phyloP scores from a whole-genome alignment of 768 basidiomycete species.

The Holtermanniella nyarrowii region DNA sequence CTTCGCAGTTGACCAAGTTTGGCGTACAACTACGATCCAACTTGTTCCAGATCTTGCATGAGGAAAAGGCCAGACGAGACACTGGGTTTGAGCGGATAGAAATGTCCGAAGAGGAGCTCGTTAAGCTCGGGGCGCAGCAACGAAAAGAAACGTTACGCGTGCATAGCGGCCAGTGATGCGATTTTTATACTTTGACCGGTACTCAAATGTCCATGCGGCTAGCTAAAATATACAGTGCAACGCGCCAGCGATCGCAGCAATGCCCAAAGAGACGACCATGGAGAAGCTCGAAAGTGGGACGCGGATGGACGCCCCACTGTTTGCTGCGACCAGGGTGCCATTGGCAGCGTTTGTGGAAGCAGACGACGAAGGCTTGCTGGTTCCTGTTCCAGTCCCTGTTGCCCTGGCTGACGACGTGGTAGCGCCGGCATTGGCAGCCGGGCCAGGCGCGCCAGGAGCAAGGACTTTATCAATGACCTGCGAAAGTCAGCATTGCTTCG shows the following conservation, averaged over 20 bases:
- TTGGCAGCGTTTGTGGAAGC: neutral
- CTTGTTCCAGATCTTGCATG: slow-evolving; percentile 28
- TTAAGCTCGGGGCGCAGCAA: neutral
- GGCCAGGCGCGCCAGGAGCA: neutral
- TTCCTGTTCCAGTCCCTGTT: neutral
- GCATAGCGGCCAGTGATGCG: neutral
- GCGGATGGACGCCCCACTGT: neutral
- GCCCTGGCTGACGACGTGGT: neutral
- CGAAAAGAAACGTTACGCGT: neutral
- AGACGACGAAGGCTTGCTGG: neutral
- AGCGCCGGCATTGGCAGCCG: no score
- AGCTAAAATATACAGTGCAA: neutral
- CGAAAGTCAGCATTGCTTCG: neutral
- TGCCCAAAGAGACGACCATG: neutral
- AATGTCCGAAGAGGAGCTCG: neutral
- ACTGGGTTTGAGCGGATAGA: neutral
- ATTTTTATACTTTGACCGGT: no score
- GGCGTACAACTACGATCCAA: slow-evolving; percentile 28
- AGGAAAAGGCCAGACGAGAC: slow-evolving; percentile 12
- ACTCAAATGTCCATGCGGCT: no score
- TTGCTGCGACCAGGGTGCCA: neutral
- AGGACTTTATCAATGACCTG: neutral
- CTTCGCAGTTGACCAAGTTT: slow-evolving; percentile 30
- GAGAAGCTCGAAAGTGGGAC: neutral
- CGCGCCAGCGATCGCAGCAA: neutral